phyloP scores from a whole-genome alignment of 306 rosid genomes.

The Morella rubra region DNA sequence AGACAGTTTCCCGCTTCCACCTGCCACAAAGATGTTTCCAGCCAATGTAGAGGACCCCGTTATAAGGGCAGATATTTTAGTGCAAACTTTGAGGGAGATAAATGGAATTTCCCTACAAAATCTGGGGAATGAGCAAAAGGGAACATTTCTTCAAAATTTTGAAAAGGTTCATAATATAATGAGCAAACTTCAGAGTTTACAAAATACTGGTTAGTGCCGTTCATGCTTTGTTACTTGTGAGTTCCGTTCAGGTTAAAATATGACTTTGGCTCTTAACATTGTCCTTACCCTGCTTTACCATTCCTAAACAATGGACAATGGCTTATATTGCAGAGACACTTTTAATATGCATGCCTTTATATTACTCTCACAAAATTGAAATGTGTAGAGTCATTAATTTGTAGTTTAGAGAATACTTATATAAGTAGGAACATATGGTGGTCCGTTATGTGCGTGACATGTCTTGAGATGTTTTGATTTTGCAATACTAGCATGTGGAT shows the following conservation, averaged over 20 bases:
- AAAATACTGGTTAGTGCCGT: conserved; percentile 52
- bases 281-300: neutral
- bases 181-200: conserved; percentile 57
- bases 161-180: conserved; percentile 57
- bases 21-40: conserved; percentile 85
- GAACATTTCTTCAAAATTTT: conserved; percentile 76
- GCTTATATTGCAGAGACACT: neutral
- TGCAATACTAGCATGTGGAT: neutral
- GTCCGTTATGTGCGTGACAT: neutral
- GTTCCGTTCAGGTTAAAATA: conserved; percentile 1
- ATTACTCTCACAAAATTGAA: neutral
- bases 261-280: neutral
- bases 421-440: neutral
- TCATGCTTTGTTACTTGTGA: neutral
- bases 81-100: conserved; percentile 82
- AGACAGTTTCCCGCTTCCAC: conserved; percentile 52
- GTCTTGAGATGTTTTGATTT: neutral
- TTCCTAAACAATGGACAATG: neutral
- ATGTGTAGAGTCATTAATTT: no score
- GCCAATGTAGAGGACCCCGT: conserved; percentile 86
- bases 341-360: neutral
- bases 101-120: conserved; percentile 55
- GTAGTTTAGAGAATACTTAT: no score
- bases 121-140: conserved; percentile 52
- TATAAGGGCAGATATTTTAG: conserved; percentile 84